phyloP scores from a whole-genome alignment of 768 basidiomycete species.

The Kwoniella dendrophila region DNA sequence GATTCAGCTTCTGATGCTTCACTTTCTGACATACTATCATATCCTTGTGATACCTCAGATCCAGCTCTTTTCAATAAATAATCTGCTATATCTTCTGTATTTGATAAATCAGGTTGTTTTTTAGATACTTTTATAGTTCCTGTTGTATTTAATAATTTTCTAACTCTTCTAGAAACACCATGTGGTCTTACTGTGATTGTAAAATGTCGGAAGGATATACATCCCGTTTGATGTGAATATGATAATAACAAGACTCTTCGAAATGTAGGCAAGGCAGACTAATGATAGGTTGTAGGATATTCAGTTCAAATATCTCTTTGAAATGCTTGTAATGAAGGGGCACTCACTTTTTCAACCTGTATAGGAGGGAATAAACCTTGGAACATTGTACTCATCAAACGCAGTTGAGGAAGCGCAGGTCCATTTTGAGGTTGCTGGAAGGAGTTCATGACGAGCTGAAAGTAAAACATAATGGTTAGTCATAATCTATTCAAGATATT shows the following conservation, averaged over 20 bases:
- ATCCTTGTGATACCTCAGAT: slow-evolving; percentile 71
- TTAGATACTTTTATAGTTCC: slow-evolving; percentile 29
- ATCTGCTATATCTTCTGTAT: slow-evolving; percentile 92
- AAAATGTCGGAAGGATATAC: slow-evolving; percentile 91
- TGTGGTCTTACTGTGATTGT: slow-evolving; percentile 93
- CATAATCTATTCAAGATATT: background rate
- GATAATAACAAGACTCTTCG: slow-evolving; percentile 91
- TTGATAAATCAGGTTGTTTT: slow-evolving; percentile 68
- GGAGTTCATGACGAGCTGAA: slow-evolving; percentile 80
- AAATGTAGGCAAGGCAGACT: slow-evolving; percentile 67
- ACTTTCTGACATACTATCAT: slow-evolving; percentile 70
- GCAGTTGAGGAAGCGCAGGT: slow-evolving; percentile 78
- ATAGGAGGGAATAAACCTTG: slow-evolving; percentile 96
- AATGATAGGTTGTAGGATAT: slow-evolving; percentile 64
- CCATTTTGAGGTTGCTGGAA: slow-evolving; percentile 59
- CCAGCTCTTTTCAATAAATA: slow-evolving; percentile 77
- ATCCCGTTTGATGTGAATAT: slow-evolving; percentile 81
- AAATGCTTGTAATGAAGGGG: slow-evolving; percentile 8
- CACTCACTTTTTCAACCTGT: slow-evolving; percentile 58
- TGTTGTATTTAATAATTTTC: slow-evolving; percentile 74
- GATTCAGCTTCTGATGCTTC: slow-evolving; percentile 72
- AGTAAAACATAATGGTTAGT: slow-evolving; percentile 11
- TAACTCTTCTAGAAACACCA: slow-evolving; percentile 88
- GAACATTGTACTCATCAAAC: slow-evolving; percentile 92
- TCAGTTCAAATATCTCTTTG: background rate